Evolutionary conservation across 2,329 filamentous ascomycete genomes (phyloP), one percentile per base, ranked within the genome.

Genomic region (Hypoxylon sp.): DNA sequence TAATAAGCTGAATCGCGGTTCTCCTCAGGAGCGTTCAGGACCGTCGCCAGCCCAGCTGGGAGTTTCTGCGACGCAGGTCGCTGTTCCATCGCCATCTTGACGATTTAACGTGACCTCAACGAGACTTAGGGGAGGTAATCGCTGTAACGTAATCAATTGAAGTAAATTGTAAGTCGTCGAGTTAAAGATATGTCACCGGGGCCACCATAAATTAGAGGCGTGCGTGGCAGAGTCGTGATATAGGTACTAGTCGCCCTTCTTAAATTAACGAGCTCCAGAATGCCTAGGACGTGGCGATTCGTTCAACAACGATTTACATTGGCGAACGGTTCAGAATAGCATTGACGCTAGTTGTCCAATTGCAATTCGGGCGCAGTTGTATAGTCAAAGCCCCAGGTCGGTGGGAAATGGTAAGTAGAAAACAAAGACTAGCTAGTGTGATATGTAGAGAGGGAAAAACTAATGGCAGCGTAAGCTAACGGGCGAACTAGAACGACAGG

Each of bases 1-100:
- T 81, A 86, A 72, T 87, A 87, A 8, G 84, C 84, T 52, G 84
- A 86, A 72, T 87, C 85, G 61, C 84, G 80, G 69, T 85, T 81
- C 26, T 85, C 83, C 51, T 86, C 84, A 5, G 84, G 81, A 26
- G 81, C 78, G 73, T 87, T 87, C 37, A 87, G 77, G 5, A 87
- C 83, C n/a, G 82, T 83, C 13, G 84, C 84, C 67, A 87, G 76
- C 48, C 83, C 84, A 13, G 81, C 79, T 50, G 85, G 84, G 52
- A 83, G 77, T 76, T 85, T 85, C 71, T 84, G 83, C 46, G 81
- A 80, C 52, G 75, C 73, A 44, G 79, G 76, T 48, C 79, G 77
- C 33, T 80, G 77, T 57, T 83, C 82, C 48, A 72, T 69, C 37
- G 75, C 74, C 81, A 84, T 84, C 47, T 52, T 64, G 10, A 19